These are phyloP conservation scores for Tylopilus sp. DNA, from an alignment of 768 basidiomycete species.

Conservation along the genomic window DNA sequence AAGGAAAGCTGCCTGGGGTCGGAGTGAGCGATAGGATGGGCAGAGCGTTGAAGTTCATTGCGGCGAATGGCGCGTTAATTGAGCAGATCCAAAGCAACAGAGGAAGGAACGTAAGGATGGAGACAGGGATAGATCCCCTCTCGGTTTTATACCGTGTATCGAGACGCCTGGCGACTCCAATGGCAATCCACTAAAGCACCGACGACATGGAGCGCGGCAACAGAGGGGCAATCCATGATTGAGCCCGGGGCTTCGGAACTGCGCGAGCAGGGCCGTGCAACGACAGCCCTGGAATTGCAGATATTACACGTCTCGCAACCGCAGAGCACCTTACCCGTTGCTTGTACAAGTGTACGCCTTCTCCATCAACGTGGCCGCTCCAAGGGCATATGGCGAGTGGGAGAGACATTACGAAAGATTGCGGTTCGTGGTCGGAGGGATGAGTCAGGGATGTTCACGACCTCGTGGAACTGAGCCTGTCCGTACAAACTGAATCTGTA, in stretches of 20 bases:
- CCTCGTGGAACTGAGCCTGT: slow-evolving; percentile 22
- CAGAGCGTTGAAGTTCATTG: slow-evolving; percentile 25
- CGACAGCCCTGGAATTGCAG: slow-evolving; percentile 17
- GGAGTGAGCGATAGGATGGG: slow-evolving; percentile 35
- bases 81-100: background rate
- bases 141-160: slow-evolving; percentile 21
- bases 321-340: slow-evolving; percentile 10
- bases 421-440: slow-evolving; percentile 1
- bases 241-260: slow-evolving; percentile 13
- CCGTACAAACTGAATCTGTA: background rate
- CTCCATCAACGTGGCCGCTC: slow-evolving; percentile 1
- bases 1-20: slow-evolving; percentile 35
- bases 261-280: slow-evolving; percentile 15
- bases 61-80: background rate
- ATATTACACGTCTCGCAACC: slow-evolving; percentile 12
- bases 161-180: slow-evolving; percentile 4
- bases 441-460: slow-evolving; percentile 8
- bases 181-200: background rate
- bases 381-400: slow-evolving; percentile 13
- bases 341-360: slow-evolving; percentile 7
- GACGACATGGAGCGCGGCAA: slow-evolving; percentile 10
- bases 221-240: slow-evolving; percentile 9
- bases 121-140: background rate
- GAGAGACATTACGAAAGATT: slow-evolving; percentile 16
- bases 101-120: background rate